Conservation (phyloP, 176 grass and related monocot species). For the Avena sativa region DNA sequence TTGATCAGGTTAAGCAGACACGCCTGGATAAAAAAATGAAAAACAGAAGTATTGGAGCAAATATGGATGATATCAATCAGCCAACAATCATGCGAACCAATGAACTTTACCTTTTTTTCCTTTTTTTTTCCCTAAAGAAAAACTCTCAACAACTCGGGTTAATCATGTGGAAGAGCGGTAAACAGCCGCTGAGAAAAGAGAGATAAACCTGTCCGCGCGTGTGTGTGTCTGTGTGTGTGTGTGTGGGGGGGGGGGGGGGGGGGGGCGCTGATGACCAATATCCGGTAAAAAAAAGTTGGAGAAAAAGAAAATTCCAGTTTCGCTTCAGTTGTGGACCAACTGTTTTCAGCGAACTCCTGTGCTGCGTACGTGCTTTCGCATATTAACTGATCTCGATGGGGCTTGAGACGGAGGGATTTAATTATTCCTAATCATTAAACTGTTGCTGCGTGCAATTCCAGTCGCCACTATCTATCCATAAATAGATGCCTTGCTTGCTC, state of each 20-base stretch:
- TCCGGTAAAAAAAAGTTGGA: conserved; percentile 40
- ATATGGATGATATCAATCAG: conserved; percentile 4
- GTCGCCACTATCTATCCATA: conserved; percentile 24
- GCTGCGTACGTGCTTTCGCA: not conserved
- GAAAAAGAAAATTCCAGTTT: conserved; percentile 47
- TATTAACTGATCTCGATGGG: conserved; percentile 10
- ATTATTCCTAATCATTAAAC: conserved; percentile 51
- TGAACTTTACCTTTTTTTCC: not conserved
- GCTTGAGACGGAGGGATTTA: conserved; percentile 26
- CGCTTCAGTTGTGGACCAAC: conserved; percentile 28
- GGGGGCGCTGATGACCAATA: conserved; percentile 15
- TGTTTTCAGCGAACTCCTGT: conserved; percentile 21
- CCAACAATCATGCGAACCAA: not conserved
- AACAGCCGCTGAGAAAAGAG: conserved; percentile 30
- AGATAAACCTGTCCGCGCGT: conserved; percentile 27
- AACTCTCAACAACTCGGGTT: conserved; percentile 31
- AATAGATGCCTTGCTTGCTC: conserved; percentile 44
- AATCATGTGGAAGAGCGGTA: conserved; percentile 48
- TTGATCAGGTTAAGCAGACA: conserved; percentile 47
- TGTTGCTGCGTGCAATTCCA: conserved; percentile 41
- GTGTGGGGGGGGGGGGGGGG: no score
- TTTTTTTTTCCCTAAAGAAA: conserved; percentile 28
- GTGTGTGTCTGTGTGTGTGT: no score
- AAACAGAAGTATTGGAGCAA: conserved; percentile 25
- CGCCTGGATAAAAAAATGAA: not conserved